Conservation (phyloP, 2,329 filamentous ascomycete genomes). For the Paecilomyces formosus region DNA sequence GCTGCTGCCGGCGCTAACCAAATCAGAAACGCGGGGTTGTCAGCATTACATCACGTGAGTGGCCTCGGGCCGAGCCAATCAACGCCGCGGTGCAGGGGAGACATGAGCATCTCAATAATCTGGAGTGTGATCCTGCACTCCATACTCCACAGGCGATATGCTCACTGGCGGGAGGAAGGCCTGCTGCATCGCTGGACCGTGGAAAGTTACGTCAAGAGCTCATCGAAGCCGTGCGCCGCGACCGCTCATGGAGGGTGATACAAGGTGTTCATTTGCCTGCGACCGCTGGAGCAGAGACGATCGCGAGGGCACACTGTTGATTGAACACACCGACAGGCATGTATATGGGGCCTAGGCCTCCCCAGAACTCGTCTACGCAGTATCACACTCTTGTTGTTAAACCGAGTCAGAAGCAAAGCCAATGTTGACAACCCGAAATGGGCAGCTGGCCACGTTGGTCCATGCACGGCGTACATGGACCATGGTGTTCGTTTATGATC, state of each 20-base stretch:
- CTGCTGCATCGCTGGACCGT: background rate
- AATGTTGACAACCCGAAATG: background rate
- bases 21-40: conserved; percentile 1
- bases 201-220: background rate
- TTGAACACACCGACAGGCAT: background rate
- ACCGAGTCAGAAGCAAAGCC: background rate
- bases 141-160: background rate
- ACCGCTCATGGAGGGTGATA: background rate
- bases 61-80: background rate
- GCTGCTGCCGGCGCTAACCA: background rate
- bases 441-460: background rate
- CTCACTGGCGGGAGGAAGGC: background rate
- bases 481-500: background rate
- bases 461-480: background rate
- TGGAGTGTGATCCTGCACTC: background rate
- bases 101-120: background rate
- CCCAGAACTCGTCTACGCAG: background rate
- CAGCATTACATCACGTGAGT: background rate
- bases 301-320: background rate
- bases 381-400: background rate
- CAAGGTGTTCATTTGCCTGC: background rate
- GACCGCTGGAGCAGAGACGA: background rate
- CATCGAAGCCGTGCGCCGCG: background rate
- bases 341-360: background rate
- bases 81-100: background rate